Evolutionary conservation across 108 stramenopile genomes (phyloP), one percentile per base, ranked within the genome.

Genomic region (Pseudonitzschia pungens): DNA sequence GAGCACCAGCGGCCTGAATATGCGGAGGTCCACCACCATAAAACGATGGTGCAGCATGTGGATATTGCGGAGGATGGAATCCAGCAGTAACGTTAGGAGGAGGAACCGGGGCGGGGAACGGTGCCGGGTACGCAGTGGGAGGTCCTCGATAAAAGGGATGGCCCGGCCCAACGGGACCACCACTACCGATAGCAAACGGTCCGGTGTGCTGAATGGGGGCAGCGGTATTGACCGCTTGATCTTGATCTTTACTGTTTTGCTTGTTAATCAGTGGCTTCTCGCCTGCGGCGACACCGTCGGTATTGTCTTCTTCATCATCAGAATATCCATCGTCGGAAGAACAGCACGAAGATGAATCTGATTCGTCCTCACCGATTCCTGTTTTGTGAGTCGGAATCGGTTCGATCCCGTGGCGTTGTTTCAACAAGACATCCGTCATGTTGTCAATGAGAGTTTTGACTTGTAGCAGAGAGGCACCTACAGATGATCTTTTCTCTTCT

Each of bases 401-500:
- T 7, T 62, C 6, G 43, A 48, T 44, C 22, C 59, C 66, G 44
- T 67, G 66, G 51, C 82, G 77, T 43, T 72, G 43, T 53, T 67
- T 41, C 72, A 79, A 65, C 65, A 83, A 44, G 7, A 64, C 68
- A 50, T 84, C 76, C n/a, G 77, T 75, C 77, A 84, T 68, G 29
- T 79, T 77, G 41, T 69, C 58, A 41, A 81, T 70, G 16, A 86
- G 68, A 18, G 69, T 76, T 33, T 83, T 74, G 5, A 87, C 77
- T 70, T 79, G 69, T 9, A 41, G 33, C 57, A 87, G 70, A 3
- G 80, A 79, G 12, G 69, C 40, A 0, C 86, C 86, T 2, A 87
- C 58, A 5, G 86, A 77, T 4, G 86, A 71, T 43, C 54, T 28
- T 24, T 83, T 79, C 43, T 87, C 86, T 51, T 79, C 75, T 50